A percentile compares a stretch with the other conserved stretches of the same genome.
Evolutionary conservation across 768 basidiomycete genomes (phyloP).

Genomic region (Cystofilobasidium bisporidii): DNA sequence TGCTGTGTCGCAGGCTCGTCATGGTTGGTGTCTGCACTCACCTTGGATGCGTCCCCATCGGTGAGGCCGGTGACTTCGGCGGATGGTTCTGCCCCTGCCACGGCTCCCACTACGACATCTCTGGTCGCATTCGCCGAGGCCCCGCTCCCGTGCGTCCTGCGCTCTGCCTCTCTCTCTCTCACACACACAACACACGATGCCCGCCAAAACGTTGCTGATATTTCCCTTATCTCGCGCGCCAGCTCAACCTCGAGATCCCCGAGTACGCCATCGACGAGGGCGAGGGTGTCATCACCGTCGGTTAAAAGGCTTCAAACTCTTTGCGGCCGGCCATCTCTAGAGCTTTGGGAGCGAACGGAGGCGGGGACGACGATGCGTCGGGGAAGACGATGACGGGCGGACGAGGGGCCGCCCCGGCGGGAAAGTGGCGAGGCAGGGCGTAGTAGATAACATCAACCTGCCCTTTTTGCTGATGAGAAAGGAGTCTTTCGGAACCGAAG

Average conservation of each 20-base stretch:
- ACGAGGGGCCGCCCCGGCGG: too few relatives aligned
- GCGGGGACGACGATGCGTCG: too few relatives aligned
- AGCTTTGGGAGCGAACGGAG: too few relatives aligned
- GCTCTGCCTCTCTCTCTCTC: neutral
- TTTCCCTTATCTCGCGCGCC: neutral
- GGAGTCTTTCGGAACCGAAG: too few relatives aligned
- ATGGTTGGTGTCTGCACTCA: conserved; percentile 69
- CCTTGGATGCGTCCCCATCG: conserved; percentile 42
- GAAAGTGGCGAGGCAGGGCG: too few relatives aligned
- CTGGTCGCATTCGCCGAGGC: conserved; percentile 72
- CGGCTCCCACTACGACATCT: conserved; percentile 62
- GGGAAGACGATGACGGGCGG: too few relatives aligned
- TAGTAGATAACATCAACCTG: too few relatives aligned
- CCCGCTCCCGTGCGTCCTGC: conserved; percentile 74
- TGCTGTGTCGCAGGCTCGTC: conserved; percentile 38
- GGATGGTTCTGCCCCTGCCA: conserved; percentile 99
- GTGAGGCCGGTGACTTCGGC: conserved; percentile 86
- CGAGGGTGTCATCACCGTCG: conserved; percentile 23
- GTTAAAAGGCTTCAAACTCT: conserved; percentile 8
- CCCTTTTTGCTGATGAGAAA: too few relatives aligned
- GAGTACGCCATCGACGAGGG: conserved; percentile 66
- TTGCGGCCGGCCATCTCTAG: too few relatives aligned
- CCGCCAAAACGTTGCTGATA: neutral
- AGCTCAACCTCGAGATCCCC: conserved; percentile 93
- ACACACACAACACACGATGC: neutral